Base-by-base conservation (phyloP, 257 asterid species). In the Solanum appendiculatum region DNA sequence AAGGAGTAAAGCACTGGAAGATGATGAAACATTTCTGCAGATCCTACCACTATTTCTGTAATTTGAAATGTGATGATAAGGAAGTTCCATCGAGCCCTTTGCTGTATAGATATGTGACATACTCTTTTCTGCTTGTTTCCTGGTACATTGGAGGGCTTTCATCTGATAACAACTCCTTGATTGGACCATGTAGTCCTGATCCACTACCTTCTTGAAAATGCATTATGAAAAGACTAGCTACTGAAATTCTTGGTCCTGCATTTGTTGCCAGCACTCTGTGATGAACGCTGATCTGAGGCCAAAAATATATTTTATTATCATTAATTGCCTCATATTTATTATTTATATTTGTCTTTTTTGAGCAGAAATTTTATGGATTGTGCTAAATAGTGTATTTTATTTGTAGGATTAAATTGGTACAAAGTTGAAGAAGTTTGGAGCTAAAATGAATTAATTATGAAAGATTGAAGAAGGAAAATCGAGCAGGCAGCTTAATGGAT, bases 121-220 rank as follows among this genome's bases (percentile, higher is more conserved):
- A 92, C 7, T 91, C 96, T 64, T 85, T 88, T 34, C 92, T 93
- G 3, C 93, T 92, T 1, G 94, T 91, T 82, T 90, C 88, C 5
- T 90, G 87, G 39, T 89, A 91, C 8, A 56, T 83, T 20, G 92
- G 93, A 27, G 93, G 93, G 88, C 89, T 86, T 9, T 91, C 92
- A 39, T 91, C 89, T 2, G 92, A 64, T 56, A 90, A 68, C 56
- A 90, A 37, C 87, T 89, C 90, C 64, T 85, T 75, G 14, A 91
- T 90, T 54, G 93, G 94, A 4, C 93, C 92, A 36, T 58, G 89
- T 2, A 86, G 5, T 51, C 31, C 31, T 5, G 88, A 40, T 39
- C 48, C 15, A 29, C 25, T 39, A 5, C 42, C 88, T 89, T 89
- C 88, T 20, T 54, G 25, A 23, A 69, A 48, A 81, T 77, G 36